A percentile compares a stretch with the other conserved stretches of the same genome.
phyloP scores from a whole-genome alignment of 306 rosid genomes.

The Boehmeria nivea region DNA sequence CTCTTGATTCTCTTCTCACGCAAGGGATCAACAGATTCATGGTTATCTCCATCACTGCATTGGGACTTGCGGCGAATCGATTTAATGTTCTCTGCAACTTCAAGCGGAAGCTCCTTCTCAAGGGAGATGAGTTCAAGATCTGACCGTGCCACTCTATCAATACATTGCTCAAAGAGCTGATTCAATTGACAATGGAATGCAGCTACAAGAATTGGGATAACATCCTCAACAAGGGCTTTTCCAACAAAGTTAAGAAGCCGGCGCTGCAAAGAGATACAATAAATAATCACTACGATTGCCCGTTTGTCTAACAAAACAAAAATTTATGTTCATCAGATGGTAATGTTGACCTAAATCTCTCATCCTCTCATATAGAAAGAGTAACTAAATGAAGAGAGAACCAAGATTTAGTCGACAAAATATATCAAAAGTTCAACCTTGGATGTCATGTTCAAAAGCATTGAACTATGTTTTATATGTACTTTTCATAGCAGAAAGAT shows the following conservation, averaged over 20 bases:
- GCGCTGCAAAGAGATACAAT: slow-evolving; percentile 31
- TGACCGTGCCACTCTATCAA: slow-evolving; percentile 42
- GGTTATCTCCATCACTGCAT: slow-evolving; percentile 8
- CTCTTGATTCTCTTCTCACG: slow-evolving; percentile 38
- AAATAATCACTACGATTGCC: slow-evolving; percentile 10
- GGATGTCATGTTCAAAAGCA: background rate
- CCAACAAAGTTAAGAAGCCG: slow-evolving; percentile 41
- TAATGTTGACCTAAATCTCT: no score
- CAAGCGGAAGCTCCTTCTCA: slow-evolving; percentile 41
- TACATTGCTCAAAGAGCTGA: slow-evolving; percentile 29
- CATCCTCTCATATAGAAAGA: background rate
- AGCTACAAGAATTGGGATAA: slow-evolving; percentile 36
- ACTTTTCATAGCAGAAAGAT: background rate
- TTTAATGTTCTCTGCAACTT: slow-evolving; percentile 33
- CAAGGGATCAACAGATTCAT: slow-evolving; percentile 21
- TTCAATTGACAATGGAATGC: slow-evolving; percentile 41
- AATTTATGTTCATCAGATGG: slow-evolving; percentile 1
- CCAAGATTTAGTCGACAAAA: background rate
- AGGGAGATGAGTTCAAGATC: slow-evolving; percentile 34
- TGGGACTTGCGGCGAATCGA: slow-evolving; percentile 21
- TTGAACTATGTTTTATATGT: background rate
- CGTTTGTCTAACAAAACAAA: background rate
- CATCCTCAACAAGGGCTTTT: slow-evolving; percentile 43
- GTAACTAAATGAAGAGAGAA: background rate
- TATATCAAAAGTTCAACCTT: background rate